These are phyloP conservation scores for Umbelopsis sp. DNA, from an alignment of 371 early-diverging fungal genomes.

Conservation along the genomic window DNA sequence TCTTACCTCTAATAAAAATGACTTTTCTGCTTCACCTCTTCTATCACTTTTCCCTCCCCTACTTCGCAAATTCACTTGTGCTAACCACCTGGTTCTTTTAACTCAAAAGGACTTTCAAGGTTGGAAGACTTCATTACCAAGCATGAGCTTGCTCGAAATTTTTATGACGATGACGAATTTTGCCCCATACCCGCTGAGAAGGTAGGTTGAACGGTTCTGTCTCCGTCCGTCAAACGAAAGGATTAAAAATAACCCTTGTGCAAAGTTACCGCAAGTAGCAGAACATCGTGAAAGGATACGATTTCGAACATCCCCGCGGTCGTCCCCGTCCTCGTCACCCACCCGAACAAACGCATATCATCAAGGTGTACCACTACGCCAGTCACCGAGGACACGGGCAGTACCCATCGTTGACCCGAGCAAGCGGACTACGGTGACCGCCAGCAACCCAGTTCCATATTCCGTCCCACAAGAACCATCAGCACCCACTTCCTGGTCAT, in stretches of 20 bases:
- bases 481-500: background rate
- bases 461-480: background rate
- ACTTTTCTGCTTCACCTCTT: background rate
- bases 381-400: slow-evolving; percentile 28
- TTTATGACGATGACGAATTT: slow-evolving; percentile 52
- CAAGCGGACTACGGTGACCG: background rate
- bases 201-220: slow-evolving; percentile 13
- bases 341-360: slow-evolving; percentile 26
- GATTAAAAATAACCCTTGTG: background rate
- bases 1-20: slow-evolving; percentile 2
- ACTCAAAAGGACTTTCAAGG: slow-evolving; percentile 21
- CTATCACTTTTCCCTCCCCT: background rate
- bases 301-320: slow-evolving; percentile 45
- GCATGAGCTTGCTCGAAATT: slow-evolving; percentile 50
- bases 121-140: slow-evolving; percentile 44
- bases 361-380: slow-evolving; percentile 12
- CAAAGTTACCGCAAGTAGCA: slow-evolving; percentile 22
- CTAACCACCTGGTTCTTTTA: slow-evolving; percentile 1
- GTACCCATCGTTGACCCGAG: slow-evolving; percentile 51
- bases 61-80: background rate
- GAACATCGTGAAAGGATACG: slow-evolving; percentile 51
- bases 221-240: background rate
- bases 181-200: slow-evolving; percentile 43
- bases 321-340: slow-evolving; percentile 44
- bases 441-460: background rate